These are phyloP conservation scores for Aspergillus sp. DNA, from an alignment of 2,329 filamentous ascomycete genomes.

Conservation along the genomic window DNA sequence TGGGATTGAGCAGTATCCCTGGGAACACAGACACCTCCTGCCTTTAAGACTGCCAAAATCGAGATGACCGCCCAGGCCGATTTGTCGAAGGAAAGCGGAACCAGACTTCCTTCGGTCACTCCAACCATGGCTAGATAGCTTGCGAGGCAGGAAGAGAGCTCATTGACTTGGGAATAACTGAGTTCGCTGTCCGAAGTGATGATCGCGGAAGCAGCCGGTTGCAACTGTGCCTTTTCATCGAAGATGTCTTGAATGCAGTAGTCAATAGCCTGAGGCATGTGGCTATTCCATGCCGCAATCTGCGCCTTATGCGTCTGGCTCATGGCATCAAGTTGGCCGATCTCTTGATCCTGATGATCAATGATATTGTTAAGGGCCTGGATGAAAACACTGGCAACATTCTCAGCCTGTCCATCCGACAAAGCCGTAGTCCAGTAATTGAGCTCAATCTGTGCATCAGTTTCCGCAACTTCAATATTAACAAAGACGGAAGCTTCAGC, in stretches of 20 bases:
- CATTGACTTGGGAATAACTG: conserved; percentile 29
- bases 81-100: conserved; percentile 24
- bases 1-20: conserved; percentile 30
- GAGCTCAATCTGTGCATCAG: conserved; percentile 30
- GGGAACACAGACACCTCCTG: conserved; percentile 27
- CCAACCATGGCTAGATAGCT: conserved; percentile 24
- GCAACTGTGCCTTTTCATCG: conserved; percentile 15
- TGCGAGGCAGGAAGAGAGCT: conserved; percentile 27
- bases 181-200: conserved; percentile 27
- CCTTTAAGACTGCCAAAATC: conserved; percentile 25
- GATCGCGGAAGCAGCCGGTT: conserved; percentile 24
- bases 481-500: conserved; percentile 46
- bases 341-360: neutral
- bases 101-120: conserved; percentile 19
- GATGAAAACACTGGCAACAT: conserved; percentile 30
- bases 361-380: neutral
- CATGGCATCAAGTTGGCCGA: neutral
- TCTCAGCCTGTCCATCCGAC: conserved; percentile 33
- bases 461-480: conserved; percentile 45
- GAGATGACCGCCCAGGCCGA: conserved; percentile 26
- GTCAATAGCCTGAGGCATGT: neutral
- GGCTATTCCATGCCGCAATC: neutral
- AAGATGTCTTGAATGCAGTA: conserved; percentile 9
- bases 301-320: neutral
- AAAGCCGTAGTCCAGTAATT: conserved; percentile 40